Evolutionary conservation across 73 alveolate species (phyloP), one percentile per base, ranked within the genome.

Genomic region (Paramecium caudatum): DNA sequence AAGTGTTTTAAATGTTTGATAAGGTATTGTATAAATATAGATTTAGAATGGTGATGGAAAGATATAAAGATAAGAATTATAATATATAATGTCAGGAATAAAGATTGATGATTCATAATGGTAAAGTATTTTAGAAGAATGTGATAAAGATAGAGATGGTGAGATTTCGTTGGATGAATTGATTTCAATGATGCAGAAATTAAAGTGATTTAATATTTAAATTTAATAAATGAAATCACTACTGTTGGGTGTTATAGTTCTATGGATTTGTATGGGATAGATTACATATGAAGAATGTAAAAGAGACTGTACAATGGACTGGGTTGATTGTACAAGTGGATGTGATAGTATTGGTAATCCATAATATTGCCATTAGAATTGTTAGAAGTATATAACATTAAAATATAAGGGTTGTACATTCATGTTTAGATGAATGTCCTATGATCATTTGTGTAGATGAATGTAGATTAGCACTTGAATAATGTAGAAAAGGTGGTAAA

Each of bases 121-220:
- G 91, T 41, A 30, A 27, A 81, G 34, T 47, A 90, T 80, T 27
- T 43, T 82, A 3, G 91, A 90, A 23, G 91, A 90, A 80, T 85
- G 81, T 37, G 94, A 90, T 80, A 25, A 9, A 2, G 84, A 90
- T 23, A 78, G 48, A 4, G 91, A 90, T 80, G 94, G 94, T n/a
- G 91, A 45, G 46, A 50, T 90, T 0, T 70, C 82, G 8, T 47
- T 81, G 5, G 47, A 27, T 16, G 94, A 90, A 45, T 90, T 90
- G n/a, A 78, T 90, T 19, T 34, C 13, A 25, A 21, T 90, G 33
- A 90, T 90, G 94, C 33, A 85, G 27, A 46, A 65, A 41, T 61
- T 43, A 47, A 49, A 48, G 43, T 82, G 81, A 46, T 10, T 55
- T n/a, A n/a, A n/a, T n/a, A n/a, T n/a, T n/a, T n/a, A n/a, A n/a